Conservation (phyloP, 495 filamentous ascomycete species). For the Aspergillus steynii region DNA sequence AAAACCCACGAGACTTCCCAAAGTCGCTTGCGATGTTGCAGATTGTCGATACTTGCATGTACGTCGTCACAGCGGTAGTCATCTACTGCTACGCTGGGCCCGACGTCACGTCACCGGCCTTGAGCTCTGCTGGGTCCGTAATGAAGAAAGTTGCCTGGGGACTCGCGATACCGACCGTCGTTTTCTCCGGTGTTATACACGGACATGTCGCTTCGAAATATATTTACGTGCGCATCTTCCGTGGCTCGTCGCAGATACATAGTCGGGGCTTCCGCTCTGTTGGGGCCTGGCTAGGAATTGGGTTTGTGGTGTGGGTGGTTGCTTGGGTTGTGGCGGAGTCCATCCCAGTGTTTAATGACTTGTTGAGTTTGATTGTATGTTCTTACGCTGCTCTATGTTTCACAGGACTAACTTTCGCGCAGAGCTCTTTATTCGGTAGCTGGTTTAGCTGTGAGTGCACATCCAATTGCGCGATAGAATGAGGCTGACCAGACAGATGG, state of each 20-base stretch:
- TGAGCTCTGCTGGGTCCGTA: slow-evolving; percentile 60
- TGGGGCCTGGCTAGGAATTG: slow-evolving; percentile 59
- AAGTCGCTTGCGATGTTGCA: slow-evolving; percentile 67
- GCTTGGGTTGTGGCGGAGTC: slow-evolving; percentile 72
- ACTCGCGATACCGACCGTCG: slow-evolving; percentile 69
- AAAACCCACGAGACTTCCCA: slow-evolving; percentile 61
- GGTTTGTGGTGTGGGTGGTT: slow-evolving; percentile 56
- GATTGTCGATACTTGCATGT: slow-evolving; percentile 64
- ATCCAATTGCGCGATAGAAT: neutral
- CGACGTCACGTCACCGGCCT: slow-evolving; percentile 68
- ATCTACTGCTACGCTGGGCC: slow-evolving; percentile 75
- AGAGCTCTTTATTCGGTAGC: slow-evolving; percentile 38
- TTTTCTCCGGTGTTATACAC: slow-evolving; percentile 54
- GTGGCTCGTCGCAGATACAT: slow-evolving; percentile 56
- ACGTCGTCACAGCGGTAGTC: slow-evolving; percentile 47
- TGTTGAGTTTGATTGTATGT: slow-evolving; percentile 55
- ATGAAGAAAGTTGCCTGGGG: slow-evolving; percentile 74
- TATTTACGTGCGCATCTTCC: slow-evolving; percentile 63
- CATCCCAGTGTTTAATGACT: slow-evolving; percentile 70
- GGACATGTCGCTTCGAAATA: slow-evolving; percentile 63
- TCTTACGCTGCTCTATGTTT: neutral
- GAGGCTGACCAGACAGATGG: slow-evolving; percentile 23
- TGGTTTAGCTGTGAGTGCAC: slow-evolving; percentile 43
- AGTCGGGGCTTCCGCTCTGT: slow-evolving; percentile 47
- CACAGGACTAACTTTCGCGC: slow-evolving; percentile 15